phyloP scores from a whole-genome alignment of 2,329 filamentous ascomycete species.

The Colletotrichum sp. region DNA sequence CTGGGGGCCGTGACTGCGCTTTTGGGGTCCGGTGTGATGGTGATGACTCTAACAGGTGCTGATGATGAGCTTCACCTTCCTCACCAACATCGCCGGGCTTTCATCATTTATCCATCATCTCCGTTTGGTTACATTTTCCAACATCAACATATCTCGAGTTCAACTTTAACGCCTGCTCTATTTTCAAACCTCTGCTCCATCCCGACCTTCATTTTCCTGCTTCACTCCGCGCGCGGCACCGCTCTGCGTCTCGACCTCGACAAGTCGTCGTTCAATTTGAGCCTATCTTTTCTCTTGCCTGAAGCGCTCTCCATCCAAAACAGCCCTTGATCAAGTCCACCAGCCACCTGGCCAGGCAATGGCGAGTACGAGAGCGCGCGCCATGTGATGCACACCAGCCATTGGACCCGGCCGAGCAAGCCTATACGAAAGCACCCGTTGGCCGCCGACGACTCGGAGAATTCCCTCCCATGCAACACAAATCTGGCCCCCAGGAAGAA shows the following conservation, averaged over 20 bases:
- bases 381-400: slow-evolving; percentile 14
- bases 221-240: slow-evolving; percentile 21
- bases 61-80: not conserved
- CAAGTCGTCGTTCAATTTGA: not conserved
- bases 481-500: not conserved
- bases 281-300: slow-evolving; percentile 3
- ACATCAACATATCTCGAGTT: not conserved
- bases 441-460: slow-evolving; percentile 9
- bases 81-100: not conserved
- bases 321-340: not conserved
- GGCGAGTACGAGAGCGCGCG: slow-evolving; percentile 15
- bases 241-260: slow-evolving; percentile 17
- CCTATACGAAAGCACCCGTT: not conserved
- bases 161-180: not conserved
- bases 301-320: slow-evolving; percentile 11
- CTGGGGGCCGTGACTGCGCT: not conserved
- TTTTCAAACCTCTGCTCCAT: not conserved
- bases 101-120: not conserved
- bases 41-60: not conserved
- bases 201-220: not conserved
- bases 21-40: not conserved
- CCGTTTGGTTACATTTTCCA: not conserved
- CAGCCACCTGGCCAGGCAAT: not conserved
- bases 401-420: not conserved
- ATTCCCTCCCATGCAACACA: not conserved